These are phyloP conservation scores for Rhinocladiella mackenziei DNA, from an alignment of 2,329 filamentous ascomycete species.

Conservation along the genomic window DNA sequence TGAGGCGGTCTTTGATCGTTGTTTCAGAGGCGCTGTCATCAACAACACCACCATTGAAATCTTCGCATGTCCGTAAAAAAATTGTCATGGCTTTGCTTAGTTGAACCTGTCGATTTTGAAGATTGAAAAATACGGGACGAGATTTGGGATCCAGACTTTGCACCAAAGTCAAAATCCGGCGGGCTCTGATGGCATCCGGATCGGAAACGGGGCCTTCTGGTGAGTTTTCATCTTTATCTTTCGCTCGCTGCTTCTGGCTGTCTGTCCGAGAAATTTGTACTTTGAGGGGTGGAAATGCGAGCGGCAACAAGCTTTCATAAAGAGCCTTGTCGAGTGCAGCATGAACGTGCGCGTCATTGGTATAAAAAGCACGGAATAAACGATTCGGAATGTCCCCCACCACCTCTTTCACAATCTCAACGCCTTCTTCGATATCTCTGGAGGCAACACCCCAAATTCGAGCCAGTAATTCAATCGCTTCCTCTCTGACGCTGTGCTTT, in stretches of 20 bases:
- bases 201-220: constrained; percentile 38
- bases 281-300: constrained; percentile 76
- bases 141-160: constrained; percentile 72
- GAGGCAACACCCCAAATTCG: constrained; percentile 92
- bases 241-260: constrained; percentile 51
- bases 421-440: constrained; percentile 77
- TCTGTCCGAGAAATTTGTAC: constrained; percentile 42
- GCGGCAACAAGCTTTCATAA: constrained; percentile 82
- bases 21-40: constrained; percentile 64
- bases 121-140: constrained; percentile 81
- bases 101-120: constrained; percentile 72
- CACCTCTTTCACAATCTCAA: constrained; percentile 70
- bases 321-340: constrained; percentile 77
- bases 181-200: constrained; percentile 65
- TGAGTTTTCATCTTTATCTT: constrained; percentile 36
- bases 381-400: constrained; percentile 77
- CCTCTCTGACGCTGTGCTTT: constrained; percentile 73
- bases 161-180: constrained; percentile 77
- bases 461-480: constrained; percentile 78
- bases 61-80: constrained; percentile 81
- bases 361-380: constrained; percentile 83
- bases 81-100: constrained; percentile 68
- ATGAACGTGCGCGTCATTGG: constrained; percentile 83
- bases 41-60: constrained; percentile 82
- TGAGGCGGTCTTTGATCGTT: constrained; percentile 64